Conservation (phyloP, 257 asterid genomes). For the Echium plantagineum region DNA sequence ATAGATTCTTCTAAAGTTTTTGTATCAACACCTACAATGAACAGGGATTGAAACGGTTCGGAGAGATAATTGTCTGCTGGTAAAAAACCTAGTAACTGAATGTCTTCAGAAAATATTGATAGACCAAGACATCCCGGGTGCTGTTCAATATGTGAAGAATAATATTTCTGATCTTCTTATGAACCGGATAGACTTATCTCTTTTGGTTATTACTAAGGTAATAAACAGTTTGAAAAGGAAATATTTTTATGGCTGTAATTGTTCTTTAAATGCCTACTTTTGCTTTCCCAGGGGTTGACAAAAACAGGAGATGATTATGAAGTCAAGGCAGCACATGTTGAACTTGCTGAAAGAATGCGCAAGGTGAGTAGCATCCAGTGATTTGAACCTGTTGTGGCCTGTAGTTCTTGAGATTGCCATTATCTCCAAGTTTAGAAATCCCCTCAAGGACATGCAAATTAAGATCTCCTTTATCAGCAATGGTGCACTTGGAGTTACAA, state of each 20-base stretch:
- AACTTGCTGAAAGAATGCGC: conserved; percentile 98
- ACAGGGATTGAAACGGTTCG: conserved; percentile 96
- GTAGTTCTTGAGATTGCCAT: neutral
- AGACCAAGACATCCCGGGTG: conserved; percentile 90
- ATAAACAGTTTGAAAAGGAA: conserved; percentile 10
- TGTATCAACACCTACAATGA: conserved; percentile 2
- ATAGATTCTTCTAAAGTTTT: neutral
- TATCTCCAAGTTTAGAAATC: no score
- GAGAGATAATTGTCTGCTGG: conserved; percentile 93
- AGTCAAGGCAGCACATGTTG: conserved; percentile 97
- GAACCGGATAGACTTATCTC: conserved; percentile 99
- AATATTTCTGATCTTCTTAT: conserved; percentile 90
- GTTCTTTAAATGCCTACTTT: conserved; percentile 12
- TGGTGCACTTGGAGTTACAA: neutral
- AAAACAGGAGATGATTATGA: conserved; percentile 96
- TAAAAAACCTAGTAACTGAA: conserved; percentile 79
- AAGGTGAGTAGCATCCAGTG: conserved; percentile 41
- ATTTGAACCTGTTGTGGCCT: neutral
- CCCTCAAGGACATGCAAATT: no score
- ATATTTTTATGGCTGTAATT: neutral
- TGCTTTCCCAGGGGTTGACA: conserved; percentile 65
- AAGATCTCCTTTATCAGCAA: no score
- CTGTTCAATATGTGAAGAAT: conserved; percentile 87
- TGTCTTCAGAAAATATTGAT: conserved; percentile 90
- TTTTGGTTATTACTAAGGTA: conserved; percentile 93